Evolutionary conservation across 2,329 filamentous ascomycete species (phyloP).

Genomic region (Penicillium thymicola): DNA sequence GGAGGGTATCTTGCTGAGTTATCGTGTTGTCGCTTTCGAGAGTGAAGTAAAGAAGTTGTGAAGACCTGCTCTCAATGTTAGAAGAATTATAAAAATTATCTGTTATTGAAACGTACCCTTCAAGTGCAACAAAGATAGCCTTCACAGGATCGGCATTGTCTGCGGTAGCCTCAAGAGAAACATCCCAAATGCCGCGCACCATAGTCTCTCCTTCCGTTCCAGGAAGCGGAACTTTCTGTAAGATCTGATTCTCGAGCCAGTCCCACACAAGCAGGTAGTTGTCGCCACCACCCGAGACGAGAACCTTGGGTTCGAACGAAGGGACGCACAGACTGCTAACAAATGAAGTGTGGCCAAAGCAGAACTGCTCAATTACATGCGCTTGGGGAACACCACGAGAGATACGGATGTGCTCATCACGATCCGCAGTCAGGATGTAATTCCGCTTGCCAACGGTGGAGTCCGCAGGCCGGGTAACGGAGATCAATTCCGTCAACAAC

Average conservation of each 20-base stretch:
- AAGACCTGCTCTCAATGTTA: slow-evolving; percentile 55
- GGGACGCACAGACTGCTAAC: slow-evolving; percentile 72
- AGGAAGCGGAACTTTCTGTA: slow-evolving; percentile 32
- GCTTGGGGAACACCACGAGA: slow-evolving; percentile 78
- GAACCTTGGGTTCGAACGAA: slow-evolving; percentile 51
- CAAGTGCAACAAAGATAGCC: slow-evolving; percentile 52
- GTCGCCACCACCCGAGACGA: slow-evolving; percentile 87
- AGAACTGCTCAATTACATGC: slow-evolving; percentile 85
- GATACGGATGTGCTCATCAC: slow-evolving; percentile 82
- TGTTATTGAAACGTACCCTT: slow-evolving; percentile 50
- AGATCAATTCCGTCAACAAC: slow-evolving; percentile 75
- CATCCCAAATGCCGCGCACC: slow-evolving; percentile 53
- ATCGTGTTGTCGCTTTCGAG: slow-evolving; percentile 52
- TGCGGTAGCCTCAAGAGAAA: slow-evolving; percentile 24
- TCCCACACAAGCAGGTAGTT: slow-evolving; percentile 76
- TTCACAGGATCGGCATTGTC: slow-evolving; percentile 12
- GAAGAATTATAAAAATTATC: neutral
- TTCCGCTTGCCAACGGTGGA: slow-evolving; percentile 49
- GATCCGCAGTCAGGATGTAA: slow-evolving; percentile 66
- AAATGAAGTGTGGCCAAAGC: slow-evolving; percentile 83
- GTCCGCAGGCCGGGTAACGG: slow-evolving; percentile 48
- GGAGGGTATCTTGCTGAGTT: slow-evolving; percentile 50
- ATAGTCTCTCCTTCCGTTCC: slow-evolving; percentile 34
- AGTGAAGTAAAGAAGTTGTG: slow-evolving; percentile 66
- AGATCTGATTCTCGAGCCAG: slow-evolving; percentile 56